phyloP scores from a whole-genome alignment of 1,284 basidiomycete species.

The Grifola frondosa region DNA sequence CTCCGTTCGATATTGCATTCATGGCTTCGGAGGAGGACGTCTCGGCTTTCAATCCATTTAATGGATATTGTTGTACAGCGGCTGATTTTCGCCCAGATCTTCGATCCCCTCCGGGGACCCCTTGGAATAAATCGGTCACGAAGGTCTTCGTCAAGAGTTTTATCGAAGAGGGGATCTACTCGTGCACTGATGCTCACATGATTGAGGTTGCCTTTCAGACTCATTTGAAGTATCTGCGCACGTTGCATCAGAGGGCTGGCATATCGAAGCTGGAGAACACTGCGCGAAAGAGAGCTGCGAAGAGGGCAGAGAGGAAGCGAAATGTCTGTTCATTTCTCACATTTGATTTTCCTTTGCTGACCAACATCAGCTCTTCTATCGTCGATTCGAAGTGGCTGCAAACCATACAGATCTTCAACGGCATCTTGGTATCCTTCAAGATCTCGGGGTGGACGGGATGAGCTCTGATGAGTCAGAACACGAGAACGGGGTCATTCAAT shows the following conservation, averaged over 20 bases:
- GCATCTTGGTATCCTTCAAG: neutral
- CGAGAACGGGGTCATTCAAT: neutral
- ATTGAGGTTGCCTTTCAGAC: neutral
- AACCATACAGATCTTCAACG: neutral
- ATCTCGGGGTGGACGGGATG: neutral
- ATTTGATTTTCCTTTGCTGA: neutral
- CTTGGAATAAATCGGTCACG: slow-evolving; percentile 1
- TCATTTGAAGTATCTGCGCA: slow-evolving; percentile 9
- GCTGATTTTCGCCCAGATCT: slow-evolving; percentile 3
- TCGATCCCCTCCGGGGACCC: neutral
- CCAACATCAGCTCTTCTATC: neutral
- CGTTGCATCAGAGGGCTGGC: neutral
- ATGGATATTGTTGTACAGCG: neutral
- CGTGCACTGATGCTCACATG: neutral
- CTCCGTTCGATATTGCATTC: no score
- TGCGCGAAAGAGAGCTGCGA: neutral
- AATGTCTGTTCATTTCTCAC: neutral
- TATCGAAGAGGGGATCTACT: neutral
- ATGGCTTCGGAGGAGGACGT: no score
- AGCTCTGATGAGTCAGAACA: slow-evolving; percentile 3
- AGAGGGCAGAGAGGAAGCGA: neutral
- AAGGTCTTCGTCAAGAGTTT: slow-evolving; percentile 4
- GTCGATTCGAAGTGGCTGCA: neutral
- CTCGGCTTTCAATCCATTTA: neutral
- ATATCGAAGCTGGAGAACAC: neutral